Evolutionary conservation across 108 stramenopile genomes (phyloP).

Genomic region (Fistulifera solaris): DNA sequence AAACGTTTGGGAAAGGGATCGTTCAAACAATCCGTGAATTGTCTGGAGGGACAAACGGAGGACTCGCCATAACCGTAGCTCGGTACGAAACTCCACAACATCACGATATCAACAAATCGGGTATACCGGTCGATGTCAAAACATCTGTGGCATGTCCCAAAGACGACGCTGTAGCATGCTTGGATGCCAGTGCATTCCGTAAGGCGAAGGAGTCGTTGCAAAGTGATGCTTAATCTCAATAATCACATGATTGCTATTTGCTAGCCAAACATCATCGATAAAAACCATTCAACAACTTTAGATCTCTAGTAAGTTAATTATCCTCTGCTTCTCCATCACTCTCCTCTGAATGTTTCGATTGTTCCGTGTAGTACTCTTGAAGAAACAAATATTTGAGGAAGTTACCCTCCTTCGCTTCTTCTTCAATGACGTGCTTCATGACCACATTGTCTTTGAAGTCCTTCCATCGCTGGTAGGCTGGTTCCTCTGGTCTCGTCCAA

Average conservation of each 20-base stretch:
- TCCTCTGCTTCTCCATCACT: not conserved
- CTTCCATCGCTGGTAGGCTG: conserved; percentile 43
- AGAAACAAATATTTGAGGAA: conserved; percentile 67
- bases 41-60: conserved; percentile 55
- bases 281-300: too few species aligned
- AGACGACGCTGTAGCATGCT: conserved; percentile 60
- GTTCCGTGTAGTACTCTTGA: conserved; percentile 27
- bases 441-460: conserved; percentile 65
- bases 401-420: conserved; percentile 70
- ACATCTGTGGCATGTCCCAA: conserved; percentile 61
- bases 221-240: too few species aligned
- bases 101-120: conserved; percentile 79
- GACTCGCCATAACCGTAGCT: conserved; percentile 83
- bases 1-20: conserved; percentile 89
- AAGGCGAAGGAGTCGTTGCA: too few species aligned
- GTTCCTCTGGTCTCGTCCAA: conserved; percentile 34
- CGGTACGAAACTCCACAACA: conserved; percentile 82
- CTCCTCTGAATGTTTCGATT: not conserved
- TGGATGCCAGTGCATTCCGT: conserved; percentile 4
- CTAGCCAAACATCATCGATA: too few species aligned
- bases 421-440: conserved; percentile 67
- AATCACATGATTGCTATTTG: too few species aligned
- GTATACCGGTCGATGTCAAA: conserved; percentile 58
- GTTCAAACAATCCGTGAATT: conserved; percentile 78
- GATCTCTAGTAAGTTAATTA: not conserved